Percentiles rank a stretch among this genome's conserved stretches.
phyloP scores from a whole-genome alignment of 2,329 filamentous ascomycete genomes.

The Claviceps spartinae region DNA sequence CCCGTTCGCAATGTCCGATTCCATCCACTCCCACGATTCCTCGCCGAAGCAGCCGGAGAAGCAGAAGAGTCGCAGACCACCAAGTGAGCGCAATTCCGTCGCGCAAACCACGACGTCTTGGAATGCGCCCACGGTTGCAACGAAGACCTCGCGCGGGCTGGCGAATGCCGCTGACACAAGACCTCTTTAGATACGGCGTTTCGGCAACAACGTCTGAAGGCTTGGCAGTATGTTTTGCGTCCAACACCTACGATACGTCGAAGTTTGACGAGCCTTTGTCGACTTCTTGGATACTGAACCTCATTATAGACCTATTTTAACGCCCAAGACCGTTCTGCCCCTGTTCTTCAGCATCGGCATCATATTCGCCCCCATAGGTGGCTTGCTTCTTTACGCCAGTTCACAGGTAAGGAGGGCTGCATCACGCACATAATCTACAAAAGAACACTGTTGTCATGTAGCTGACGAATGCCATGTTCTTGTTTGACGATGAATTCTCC shows the following conservation, averaged over 20 bases:
- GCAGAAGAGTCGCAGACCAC: slow-evolving; percentile 81
- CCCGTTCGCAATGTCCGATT: slow-evolving; percentile 35
- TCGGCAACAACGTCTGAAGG: slow-evolving; percentile 89
- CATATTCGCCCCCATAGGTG: slow-evolving; percentile 88
- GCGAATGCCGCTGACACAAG: background rate
- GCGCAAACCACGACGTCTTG: background rate
- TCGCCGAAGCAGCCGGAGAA: slow-evolving; percentile 49
- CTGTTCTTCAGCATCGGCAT: slow-evolving; percentile 84
- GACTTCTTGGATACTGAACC: slow-evolving; percentile 18
- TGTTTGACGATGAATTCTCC: background rate
- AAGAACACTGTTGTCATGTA: background rate
- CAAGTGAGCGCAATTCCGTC: slow-evolving; percentile 45
- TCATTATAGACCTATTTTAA: slow-evolving; percentile 65
- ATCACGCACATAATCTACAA: background rate
- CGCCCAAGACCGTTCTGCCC: slow-evolving; percentile 82
- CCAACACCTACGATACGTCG: background rate
- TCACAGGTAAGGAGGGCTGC: slow-evolving; percentile 45
- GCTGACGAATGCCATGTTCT: background rate
- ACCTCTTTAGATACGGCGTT: slow-evolving; percentile 73
- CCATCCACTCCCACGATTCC: slow-evolving; percentile 41
- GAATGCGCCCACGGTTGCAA: slow-evolving; percentile 15
- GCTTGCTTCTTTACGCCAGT: slow-evolving; percentile 74
- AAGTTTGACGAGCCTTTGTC: slow-evolving; percentile 11
- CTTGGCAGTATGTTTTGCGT: slow-evolving; percentile 71
- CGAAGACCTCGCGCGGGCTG: background rate